phyloP scores from a whole-genome alignment of 352 stramenopile species.

The Globisporangium abappressorium region DNA sequence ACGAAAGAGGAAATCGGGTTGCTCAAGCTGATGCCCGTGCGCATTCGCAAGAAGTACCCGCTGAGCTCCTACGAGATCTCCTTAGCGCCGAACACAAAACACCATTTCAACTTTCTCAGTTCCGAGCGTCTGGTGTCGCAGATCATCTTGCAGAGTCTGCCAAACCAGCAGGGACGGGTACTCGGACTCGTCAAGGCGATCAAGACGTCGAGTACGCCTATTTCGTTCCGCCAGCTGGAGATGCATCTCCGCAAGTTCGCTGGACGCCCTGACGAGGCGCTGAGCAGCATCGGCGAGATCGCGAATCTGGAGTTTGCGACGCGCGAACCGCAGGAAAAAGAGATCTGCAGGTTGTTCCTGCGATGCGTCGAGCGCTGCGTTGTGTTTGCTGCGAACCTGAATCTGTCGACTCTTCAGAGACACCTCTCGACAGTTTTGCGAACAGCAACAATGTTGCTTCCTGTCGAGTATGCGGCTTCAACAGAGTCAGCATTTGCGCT shows the following conservation, averaged over 20 bases:
- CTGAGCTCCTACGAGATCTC: conserved; percentile 26
- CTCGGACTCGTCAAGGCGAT: conserved; percentile 49
- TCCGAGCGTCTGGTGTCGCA: conserved; percentile 45
- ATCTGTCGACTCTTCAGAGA: conserved; percentile 41
- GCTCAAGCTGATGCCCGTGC: conserved; percentile 27
- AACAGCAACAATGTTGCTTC: conserved; percentile 10
- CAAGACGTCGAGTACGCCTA: conserved; percentile 43
- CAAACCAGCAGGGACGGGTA: conserved; percentile 71
- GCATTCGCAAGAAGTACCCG: conserved; percentile 29
- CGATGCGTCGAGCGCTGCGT: conserved; percentile 51
- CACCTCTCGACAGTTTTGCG: conserved; percentile 43
- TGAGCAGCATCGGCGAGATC: conserved; percentile 52
- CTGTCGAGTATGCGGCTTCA: not conserved
- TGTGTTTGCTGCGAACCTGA: conserved; percentile 58
- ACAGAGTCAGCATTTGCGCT: conserved; percentile 13
- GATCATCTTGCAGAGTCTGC: conserved; percentile 55
- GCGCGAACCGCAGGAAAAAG: conserved; percentile 40
- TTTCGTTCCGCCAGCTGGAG: conserved; percentile 73
- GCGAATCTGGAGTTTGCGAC: conserved; percentile 46
- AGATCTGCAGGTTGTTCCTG: conserved; percentile 38
- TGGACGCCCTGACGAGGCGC: conserved; percentile 64
- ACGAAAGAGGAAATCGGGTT: conserved; percentile 56
- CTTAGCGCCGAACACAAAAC: conserved; percentile 34
- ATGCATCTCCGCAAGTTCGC: conserved; percentile 70
- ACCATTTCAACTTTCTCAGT: conserved; percentile 63